Evolutionary conservation across 78 protist species (phyloP), one percentile per base, ranked within the genome.

Genomic region (Guillardia theta): DNA sequence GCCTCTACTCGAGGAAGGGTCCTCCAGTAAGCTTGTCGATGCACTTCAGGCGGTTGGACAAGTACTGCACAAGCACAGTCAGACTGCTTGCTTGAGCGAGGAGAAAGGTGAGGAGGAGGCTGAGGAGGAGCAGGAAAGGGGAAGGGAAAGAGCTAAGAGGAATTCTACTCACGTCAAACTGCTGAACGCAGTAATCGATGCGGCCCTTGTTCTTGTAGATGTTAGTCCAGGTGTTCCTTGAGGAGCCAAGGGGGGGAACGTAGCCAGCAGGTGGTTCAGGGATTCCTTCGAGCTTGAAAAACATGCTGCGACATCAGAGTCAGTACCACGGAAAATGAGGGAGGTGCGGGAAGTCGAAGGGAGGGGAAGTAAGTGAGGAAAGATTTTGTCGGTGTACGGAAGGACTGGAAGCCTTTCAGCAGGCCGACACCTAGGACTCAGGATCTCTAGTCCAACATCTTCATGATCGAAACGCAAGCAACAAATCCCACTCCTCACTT

Each of bases 1-100:
- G n/a, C n/a, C n/a, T 58, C 48, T 48, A 88, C 76, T 88, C 93
- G 30, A 88, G 62, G 93, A 88, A 88, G 12, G 93, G 93, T 1
- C 93, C 93, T 0, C 93, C 93, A 21, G 93, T 88, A 27, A 88
- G 93, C 93, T 48, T 48, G 93, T 45, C 54, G 93, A 88, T 88
- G 93, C 93, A 88, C 93, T 88, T 88, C 41, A 88, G 9, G 41
- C 93, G 48, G 64, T 88, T 88, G 53, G 76, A 48, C 37, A 88
- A 30, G 64, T 43, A 48, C 76, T 78, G 90, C 48, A 70, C 33
- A 43, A 70, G 6, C n/a, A 8, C 27, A 58, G 70, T 58, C 70
- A 58, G 70, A 3, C 70, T 58, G 27, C 70, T 58, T 24, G 39
- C 6, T 0, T 27, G 1, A 1, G 1, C 70, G 70, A 24, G 6